Percentiles rank a stretch among this genome's conserved stretches.
phyloP scores from a whole-genome alignment of 768 basidiomycete genomes.

The Suillus hirtellus region DNA sequence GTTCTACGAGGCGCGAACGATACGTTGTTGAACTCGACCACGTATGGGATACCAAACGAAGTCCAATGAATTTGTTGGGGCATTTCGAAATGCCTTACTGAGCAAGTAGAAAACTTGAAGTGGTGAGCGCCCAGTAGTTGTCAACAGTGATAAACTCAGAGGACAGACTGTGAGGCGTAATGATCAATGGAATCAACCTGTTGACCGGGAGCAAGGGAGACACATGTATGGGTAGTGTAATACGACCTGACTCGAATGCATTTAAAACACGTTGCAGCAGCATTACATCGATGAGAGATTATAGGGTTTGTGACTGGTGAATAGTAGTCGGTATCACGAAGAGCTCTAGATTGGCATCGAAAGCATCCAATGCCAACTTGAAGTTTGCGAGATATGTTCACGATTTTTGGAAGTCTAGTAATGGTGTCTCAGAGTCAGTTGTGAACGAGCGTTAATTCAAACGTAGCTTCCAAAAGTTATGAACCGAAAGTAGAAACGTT shows the following conservation, averaged over 20 bases:
- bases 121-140: background rate
- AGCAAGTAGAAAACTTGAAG: background rate
- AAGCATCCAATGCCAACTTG: background rate
- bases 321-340: background rate
- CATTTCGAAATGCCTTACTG: slow-evolving; percentile 16
- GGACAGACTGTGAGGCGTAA: background rate
- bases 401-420: background rate
- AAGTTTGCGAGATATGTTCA: background rate
- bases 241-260: background rate
- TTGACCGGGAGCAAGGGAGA: background rate
- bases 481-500: background rate
- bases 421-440: background rate
- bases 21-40: slow-evolving; percentile 31
- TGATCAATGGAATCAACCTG: background rate
- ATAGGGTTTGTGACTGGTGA: background rate
- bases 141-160: background rate
- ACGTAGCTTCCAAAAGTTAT: background rate
- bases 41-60: slow-evolving; percentile 30
- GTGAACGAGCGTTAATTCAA: background rate
- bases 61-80: slow-evolving; percentile 29
- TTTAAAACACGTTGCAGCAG: slow-evolving; percentile 5
- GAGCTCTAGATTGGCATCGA: background rate
- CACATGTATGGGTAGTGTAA: slow-evolving; percentile 2
- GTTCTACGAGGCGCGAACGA: slow-evolving; percentile 18
- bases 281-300: slow-evolving; percentile 3